These are phyloP conservation scores for Ceratopteris richardii DNA, from an alignment of 75 land plant species.

Conservation along the genomic window DNA sequence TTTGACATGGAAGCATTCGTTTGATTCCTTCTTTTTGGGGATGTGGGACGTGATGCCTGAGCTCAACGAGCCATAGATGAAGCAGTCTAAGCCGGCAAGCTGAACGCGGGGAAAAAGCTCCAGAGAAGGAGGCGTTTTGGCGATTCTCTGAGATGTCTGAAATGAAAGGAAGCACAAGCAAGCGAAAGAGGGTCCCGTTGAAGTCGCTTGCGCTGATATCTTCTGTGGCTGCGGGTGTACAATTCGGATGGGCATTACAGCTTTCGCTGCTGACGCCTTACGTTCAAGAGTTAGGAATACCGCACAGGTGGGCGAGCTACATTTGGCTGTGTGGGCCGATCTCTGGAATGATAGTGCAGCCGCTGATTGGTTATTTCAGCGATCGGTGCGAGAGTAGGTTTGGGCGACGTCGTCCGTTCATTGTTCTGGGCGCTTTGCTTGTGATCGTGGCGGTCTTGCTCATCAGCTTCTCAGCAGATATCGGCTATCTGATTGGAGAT, in stretches of 20 bases:
- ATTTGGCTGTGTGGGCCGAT: constrained; percentile 99
- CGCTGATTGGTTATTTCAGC: constrained; percentile 71
- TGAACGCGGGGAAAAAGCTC: no score
- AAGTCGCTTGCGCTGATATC: constrained; percentile 42
- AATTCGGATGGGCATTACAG: constrained; percentile 99
- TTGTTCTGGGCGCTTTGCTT: constrained; percentile 41
- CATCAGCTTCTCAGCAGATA: constrained; percentile 71
- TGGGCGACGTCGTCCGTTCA: constrained; percentile 83
- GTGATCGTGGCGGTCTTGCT: constrained; percentile 53
- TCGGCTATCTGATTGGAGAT: constrained; percentile 69
- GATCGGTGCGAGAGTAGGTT: constrained; percentile 57
- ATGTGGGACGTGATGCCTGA: no score
- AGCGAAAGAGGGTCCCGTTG: constrained; percentile 16
- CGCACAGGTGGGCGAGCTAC: constrained; percentile 79
- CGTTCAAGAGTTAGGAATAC: constrained; percentile 92
- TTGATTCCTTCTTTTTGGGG: no score
- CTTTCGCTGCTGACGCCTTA: constrained; percentile 88
- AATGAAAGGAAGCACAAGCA: no score
- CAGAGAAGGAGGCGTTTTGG: no score
- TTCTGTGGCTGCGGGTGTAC: constrained; percentile 82
- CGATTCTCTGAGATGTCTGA: no score
- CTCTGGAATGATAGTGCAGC: constrained; percentile 85
- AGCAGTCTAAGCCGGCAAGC: no score
- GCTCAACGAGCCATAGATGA: no score
- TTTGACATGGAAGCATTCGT: no score